phyloP scores from a whole-genome alignment of 306 rosid species.

The Cicer yamashitae region DNA sequence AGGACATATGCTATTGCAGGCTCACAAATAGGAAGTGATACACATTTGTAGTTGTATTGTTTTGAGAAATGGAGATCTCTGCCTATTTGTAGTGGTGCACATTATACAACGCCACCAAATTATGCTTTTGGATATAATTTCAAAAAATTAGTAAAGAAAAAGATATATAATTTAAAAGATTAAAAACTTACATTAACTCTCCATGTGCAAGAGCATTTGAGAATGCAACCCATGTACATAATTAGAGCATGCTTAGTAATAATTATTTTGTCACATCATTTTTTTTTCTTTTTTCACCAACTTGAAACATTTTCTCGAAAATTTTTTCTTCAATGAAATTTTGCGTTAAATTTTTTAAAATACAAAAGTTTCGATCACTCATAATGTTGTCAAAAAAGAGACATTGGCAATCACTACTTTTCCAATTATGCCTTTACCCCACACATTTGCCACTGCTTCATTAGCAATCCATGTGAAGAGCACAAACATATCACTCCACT shows the following conservation, averaged over 20 bases:
- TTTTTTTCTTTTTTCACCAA: too few species aligned
- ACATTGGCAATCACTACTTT: neutral
- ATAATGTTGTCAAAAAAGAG: neutral
- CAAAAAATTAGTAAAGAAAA: too few species aligned
- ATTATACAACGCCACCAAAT: neutral
- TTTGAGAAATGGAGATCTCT: too few species aligned
- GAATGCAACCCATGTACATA: neutral
- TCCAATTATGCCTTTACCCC: conserved; percentile 23
- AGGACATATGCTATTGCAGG: too few species aligned
- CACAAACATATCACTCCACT: neutral
- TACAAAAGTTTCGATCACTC: neutral
- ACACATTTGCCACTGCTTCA: neutral
- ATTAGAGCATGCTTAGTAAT: neutral
- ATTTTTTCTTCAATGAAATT: neutral
- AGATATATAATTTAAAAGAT: too few species aligned
- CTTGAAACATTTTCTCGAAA: neutral
- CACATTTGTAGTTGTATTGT: too few species aligned
- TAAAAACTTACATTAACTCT: too few species aligned
- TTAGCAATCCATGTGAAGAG: conserved; percentile 48
- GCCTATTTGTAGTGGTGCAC: too few species aligned
- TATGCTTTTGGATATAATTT: neutral
- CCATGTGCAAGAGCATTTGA: neutral
- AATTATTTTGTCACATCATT: neutral
- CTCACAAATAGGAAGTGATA: too few species aligned
- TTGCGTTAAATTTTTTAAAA: neutral